Conservation (phyloP, 495 filamentous ascomycete species). For the Penicillium herquei region DNA sequence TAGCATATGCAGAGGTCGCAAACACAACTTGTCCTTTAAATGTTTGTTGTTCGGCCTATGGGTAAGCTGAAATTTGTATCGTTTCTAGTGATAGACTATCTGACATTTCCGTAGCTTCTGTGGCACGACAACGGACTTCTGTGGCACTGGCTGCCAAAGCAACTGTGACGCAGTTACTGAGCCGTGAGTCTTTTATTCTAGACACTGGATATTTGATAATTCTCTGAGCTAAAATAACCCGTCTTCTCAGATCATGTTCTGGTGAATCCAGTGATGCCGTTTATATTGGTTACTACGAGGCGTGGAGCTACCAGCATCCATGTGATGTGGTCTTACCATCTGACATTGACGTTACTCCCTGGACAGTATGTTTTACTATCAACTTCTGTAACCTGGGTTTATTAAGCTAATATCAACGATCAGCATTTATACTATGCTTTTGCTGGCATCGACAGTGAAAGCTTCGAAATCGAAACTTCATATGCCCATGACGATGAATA, state of each 20-base stretch:
- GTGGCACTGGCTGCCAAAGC: slow-evolving; percentile 5
- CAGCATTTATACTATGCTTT: not conserved
- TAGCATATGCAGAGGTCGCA: slow-evolving; percentile 3
- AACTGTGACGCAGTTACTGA: not conserved
- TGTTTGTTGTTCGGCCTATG: slow-evolving; percentile 32
- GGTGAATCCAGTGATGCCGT: not conserved
- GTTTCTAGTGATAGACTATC: no score
- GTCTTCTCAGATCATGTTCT: not conserved
- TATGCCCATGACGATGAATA: slow-evolving; percentile 9
- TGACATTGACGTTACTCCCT: not conserved
- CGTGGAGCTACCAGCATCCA: slow-evolving; percentile 9
- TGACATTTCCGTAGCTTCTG: slow-evolving; percentile 24
- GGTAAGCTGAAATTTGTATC: slow-evolving; percentile 1
- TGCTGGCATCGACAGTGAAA: not conserved
- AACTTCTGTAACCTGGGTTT: no score
- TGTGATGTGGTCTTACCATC: not conserved
- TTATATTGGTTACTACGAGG: slow-evolving; percentile 17
- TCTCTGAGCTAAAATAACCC: not conserved
- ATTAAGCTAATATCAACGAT: no score
- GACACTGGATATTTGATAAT: not conserved
- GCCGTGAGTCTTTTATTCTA: not conserved
- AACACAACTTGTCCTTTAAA: slow-evolving; percentile 29
- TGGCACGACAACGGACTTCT: slow-evolving; percentile 26
- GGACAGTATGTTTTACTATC: not conserved
- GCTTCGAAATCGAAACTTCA: not conserved